Evolutionary conservation across 23 red algal species (phyloP), one percentile per base, ranked within the genome.

Genomic region (Gracilaria gracilis): DNA sequence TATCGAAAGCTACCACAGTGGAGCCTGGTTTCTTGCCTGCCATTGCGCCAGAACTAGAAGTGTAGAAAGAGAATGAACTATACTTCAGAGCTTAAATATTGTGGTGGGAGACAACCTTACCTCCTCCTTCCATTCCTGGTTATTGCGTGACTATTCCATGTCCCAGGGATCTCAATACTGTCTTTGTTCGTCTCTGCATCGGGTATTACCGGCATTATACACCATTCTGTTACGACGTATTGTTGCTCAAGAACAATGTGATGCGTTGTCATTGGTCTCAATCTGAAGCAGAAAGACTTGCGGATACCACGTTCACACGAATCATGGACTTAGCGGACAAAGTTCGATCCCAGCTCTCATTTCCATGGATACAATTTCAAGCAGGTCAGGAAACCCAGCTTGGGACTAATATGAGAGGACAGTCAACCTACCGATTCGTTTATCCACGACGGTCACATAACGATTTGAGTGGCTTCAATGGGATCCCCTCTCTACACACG

Each of bases 171-270:
- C 65, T 94, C 42, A 80, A 73, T 37, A 94, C 61, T 25, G 61
- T 94, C 29, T 57, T 86, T 53, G 91, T 82, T 42, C 91, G 91
- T 11, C 16, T 82, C 9, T 86, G 91, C 58, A 81, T 72, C 0
- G 83, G 91, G 21, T 88, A 88, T 67, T 94, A 94, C 61, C 82
- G 91, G 4, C 81, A 86, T 72, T 94, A 79, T 57, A 24, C 19
- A 57, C 31, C 91, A 16, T 87, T 94, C 12, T 21, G 86, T 40
- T 61, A 48, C 28, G 91, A 94, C 44, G 67, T 94, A 42, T 61
- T 25, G 12, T 72, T 94, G 34, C 46, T 94, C 16, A 76, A 72
- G 40, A 67, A 32, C 16, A 94, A 94, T 61, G 83, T 57, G 3
- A 44, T 82, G 47, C 69, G 31, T 31, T 92, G 67, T 54, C 65